Conservation (phyloP, 352 stramenopile genomes). For the Pythium aristosporum region DNA sequence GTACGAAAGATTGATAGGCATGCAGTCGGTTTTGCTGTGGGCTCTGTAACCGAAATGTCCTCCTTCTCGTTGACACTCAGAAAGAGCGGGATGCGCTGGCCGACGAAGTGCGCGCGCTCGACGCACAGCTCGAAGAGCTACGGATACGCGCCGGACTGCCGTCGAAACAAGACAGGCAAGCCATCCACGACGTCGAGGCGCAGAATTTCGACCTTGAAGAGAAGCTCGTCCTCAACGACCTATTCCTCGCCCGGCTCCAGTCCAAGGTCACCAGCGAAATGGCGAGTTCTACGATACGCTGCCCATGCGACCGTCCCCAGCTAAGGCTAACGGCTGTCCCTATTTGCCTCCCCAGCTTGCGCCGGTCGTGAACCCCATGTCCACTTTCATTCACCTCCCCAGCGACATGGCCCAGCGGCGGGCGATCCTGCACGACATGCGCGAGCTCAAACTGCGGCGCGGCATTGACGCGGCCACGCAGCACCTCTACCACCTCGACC, state of each 20-base stretch:
- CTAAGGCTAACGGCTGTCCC: not conserved
- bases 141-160: constrained; percentile 18
- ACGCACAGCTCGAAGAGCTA: constrained; percentile 14
- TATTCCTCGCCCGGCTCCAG: constrained; percentile 9
- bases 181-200: constrained; percentile 6
- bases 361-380: constrained; percentile 8
- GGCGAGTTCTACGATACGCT: not conserved
- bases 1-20: too few species aligned
- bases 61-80: not conserved
- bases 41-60: too few species aligned
- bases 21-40: too few species aligned
- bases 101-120: constrained; percentile 6
- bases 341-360: not conserved
- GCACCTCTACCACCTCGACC: constrained; percentile 14
- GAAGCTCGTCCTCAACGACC: constrained; percentile 12
- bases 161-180: constrained; percentile 4
- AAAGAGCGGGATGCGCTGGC: constrained; percentile 20
- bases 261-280: constrained; percentile 8
- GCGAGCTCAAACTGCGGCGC: constrained; percentile 10
- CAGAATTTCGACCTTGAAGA: constrained; percentile 14
- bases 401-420: constrained; percentile 2
- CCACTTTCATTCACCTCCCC: constrained; percentile 20
- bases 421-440: constrained; percentile 2
- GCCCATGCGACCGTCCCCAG: too few species aligned
- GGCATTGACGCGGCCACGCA: constrained; percentile 2